Base-by-base conservation (phyloP, 257 asterid species). In the Primulina eburnea region DNA sequence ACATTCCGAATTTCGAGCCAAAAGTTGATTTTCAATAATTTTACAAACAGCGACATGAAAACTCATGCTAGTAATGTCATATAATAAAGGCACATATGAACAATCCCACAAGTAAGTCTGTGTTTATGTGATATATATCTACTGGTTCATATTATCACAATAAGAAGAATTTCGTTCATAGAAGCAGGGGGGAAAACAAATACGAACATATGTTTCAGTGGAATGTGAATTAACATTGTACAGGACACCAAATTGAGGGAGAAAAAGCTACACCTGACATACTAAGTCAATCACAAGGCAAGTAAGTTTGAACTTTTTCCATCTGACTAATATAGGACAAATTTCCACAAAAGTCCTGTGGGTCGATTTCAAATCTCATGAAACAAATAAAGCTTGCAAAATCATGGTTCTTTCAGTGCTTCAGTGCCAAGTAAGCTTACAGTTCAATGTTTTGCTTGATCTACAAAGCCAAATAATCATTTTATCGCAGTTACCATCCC, bases 351-450 rank as follows among this genome's bases (percentile, higher is more conserved):
- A 24, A 7, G 38, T 38, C 7, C 8, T 1, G 43, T 12, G 33
- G 38, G 34, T 12, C 52, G 63, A 65, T 16, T 43, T 63, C 62
- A 56, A 72, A 26, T 60, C 47, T 17, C 2, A 64, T 53, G 43
- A 21, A 30, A 68, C 65, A 62, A 32, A 58, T 28, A 71, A 55
- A 38, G 53, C 57, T 47, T 37, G 67, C 56, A 50, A 70, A 55
- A 53, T 38, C 21, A 62, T 55, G n/a, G 60, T 10, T 10, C 67
- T 60, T 58, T 55, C 29, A 66, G 60, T 62, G 57, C 73, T 70
- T 71, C 72, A 43, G 6, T 34, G 55, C 58, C 73, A 52, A 57
- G 64, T 47, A 73, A 58, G 69, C 24, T 28, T n/a, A 66, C 52
- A 43, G 67, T 29, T 57, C 65, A 63, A 40, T 26, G 34, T 37